Evolutionary conservation across 2,329 filamentous ascomycete species (phyloP).

Genomic region (Dichotomopilus funicola): DNA sequence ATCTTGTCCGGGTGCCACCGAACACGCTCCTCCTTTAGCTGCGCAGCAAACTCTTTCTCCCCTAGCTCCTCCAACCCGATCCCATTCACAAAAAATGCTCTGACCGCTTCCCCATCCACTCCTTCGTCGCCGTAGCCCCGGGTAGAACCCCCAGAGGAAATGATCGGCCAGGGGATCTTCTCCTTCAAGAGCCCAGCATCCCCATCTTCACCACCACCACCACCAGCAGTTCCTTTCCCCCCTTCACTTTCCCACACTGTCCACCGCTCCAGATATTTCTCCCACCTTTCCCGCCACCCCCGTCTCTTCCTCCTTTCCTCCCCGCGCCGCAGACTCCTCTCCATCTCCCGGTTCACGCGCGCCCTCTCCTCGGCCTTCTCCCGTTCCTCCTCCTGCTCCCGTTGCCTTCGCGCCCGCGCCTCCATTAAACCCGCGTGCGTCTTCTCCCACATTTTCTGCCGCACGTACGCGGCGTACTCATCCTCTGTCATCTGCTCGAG

Average conservation of each 20-base stretch:
- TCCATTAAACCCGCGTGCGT: conserved; percentile 78
- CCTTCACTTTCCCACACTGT: conserved; percentile 39
- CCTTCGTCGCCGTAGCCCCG: conserved; percentile 32
- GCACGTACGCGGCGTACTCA: conserved; percentile 81
- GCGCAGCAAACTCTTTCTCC: conserved; percentile 39
- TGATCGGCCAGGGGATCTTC: conserved; percentile 59
- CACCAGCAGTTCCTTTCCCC: not conserved
- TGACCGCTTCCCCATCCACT: conserved; percentile 52
- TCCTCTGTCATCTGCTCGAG: conserved; percentile 88
- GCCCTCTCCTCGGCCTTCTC: conserved; percentile 32
- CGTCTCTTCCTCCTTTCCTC: conserved; percentile 54
- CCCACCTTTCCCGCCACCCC: conserved; percentile 56
- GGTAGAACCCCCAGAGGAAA: not conserved
- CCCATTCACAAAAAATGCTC: conserved; percentile 58
- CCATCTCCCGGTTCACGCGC: conserved; percentile 56
- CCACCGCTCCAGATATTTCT: conserved; percentile 61
- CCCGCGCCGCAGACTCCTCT: conserved; percentile 60
- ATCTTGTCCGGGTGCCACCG: conserved; percentile 98
- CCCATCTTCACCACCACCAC: conserved; percentile 20
- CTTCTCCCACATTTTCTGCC: conserved; percentile 91
- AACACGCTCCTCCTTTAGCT: conserved; percentile 76
- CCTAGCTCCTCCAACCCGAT: conserved; percentile 39
- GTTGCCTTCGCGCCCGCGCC: conserved; percentile 59
- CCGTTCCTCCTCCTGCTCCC: conserved; percentile 40
- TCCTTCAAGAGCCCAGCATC: not conserved